A percentile compares a stretch with the other conserved stretches of the same genome.
Conservation (phyloP, 2,329 filamentous ascomycete genomes). For the Aspergillus candidus region DNA sequence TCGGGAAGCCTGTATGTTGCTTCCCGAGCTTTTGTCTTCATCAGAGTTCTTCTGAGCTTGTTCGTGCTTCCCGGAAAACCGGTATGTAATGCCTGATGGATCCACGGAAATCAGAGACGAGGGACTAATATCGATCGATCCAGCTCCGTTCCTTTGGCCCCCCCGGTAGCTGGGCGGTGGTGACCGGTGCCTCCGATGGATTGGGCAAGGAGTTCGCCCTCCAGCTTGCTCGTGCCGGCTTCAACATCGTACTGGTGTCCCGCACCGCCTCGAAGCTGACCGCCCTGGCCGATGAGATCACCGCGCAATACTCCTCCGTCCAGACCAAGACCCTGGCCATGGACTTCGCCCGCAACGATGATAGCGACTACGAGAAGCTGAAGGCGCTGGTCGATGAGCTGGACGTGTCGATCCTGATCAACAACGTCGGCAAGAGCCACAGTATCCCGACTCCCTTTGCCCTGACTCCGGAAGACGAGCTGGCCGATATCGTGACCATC, state of each 20-base stretch:
- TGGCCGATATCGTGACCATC: conserved; percentile 86
- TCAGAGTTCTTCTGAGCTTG: conserved; percentile 58
- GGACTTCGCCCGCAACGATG: conserved; percentile 79
- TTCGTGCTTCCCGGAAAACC: conserved; percentile 57
- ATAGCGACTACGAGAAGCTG: conserved; percentile 72
- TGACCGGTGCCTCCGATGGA: conserved; percentile 93
- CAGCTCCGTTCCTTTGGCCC: conserved; percentile 86
- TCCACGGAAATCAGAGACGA: background rate
- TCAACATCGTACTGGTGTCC: conserved; percentile 91
- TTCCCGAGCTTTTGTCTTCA: conserved; percentile 52
- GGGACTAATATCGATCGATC: conserved; percentile 12
- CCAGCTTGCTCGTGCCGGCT: conserved; percentile 84
- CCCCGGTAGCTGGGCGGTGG: conserved; percentile 86
- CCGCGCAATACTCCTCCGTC: conserved; percentile 58
- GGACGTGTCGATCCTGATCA: conserved; percentile 82
- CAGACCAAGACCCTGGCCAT: conserved; percentile 77
- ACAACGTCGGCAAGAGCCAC: conserved; percentile 95
- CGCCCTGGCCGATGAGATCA: conserved; percentile 67
- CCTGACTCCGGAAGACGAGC: conserved; percentile 69
- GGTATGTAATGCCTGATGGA: conserved; percentile 26
- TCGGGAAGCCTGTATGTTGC: conserved; percentile 56
- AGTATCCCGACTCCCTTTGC: conserved; percentile 85
- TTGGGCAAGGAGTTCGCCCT: conserved; percentile 93
- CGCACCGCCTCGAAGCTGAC: conserved; percentile 91
- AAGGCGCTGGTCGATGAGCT: conserved; percentile 62